Evolutionary conservation across 768 basidiomycete genomes (phyloP).

Genomic region (Macrocybe gigantea): DNA sequence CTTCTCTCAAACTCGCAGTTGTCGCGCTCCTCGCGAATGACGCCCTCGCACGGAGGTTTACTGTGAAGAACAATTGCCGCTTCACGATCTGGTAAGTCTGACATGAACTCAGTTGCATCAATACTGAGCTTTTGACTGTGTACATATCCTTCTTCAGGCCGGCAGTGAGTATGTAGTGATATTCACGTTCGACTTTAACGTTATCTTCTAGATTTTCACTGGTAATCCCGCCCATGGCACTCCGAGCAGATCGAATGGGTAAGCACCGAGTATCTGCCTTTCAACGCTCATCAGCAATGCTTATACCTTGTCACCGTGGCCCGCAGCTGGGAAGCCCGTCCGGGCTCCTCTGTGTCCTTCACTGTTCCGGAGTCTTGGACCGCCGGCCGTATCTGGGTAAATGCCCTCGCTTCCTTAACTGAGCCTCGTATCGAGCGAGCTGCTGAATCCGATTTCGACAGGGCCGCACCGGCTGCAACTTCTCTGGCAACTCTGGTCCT

Average conservation of each 20-base stretch:
- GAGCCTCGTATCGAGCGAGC: background rate
- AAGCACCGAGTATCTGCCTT: conserved; percentile 2
- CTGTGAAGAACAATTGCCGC: conserved; percentile 31
- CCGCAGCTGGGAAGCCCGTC: conserved; percentile 21
- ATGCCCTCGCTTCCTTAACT: background rate
- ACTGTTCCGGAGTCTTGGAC: conserved; percentile 49
- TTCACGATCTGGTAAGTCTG: conserved; percentile 42
- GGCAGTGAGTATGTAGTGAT: too few species aligned
- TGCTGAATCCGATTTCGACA: conserved; percentile 16
- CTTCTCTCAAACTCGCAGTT: too few species aligned
- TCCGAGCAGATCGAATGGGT: conserved; percentile 32
- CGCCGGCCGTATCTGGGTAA: conserved; percentile 32
- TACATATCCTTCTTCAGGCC: too few species aligned
- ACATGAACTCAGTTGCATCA: background rate
- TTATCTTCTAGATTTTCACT: conserved; percentile 16
- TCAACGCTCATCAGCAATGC: conserved; percentile 18
- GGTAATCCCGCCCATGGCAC: conserved; percentile 32
- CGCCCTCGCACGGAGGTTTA: conserved; percentile 10
- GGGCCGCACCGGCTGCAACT: conserved; percentile 60
- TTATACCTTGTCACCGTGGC: background rate
- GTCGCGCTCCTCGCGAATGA: background rate
- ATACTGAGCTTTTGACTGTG: too few species aligned
- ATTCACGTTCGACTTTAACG: too few species aligned
- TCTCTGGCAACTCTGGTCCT: conserved; percentile 40
- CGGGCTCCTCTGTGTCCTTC: conserved; percentile 26